phyloP scores from a whole-genome alignment of 2,329 filamentous ascomycete genomes.

The Fusarium pininemorale region DNA sequence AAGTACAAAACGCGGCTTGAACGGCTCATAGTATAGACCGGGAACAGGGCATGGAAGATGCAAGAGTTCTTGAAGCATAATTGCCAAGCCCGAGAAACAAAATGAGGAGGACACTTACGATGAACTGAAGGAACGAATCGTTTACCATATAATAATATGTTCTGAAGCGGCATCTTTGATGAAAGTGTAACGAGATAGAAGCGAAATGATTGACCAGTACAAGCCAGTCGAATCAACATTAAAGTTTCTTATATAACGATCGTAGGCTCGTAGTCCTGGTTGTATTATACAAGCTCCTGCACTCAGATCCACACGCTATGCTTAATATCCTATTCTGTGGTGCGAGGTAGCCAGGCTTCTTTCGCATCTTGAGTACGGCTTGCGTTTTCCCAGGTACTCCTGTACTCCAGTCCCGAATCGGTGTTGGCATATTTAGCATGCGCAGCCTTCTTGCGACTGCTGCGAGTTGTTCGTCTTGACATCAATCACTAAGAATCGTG shows the following conservation, averaged over 20 bases:
- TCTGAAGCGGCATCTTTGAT: constrained; percentile 5
- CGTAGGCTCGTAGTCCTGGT: constrained; percentile 46
- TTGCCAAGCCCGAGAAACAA: background rate
- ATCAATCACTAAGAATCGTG: constrained; percentile 77
- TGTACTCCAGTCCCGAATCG: constrained; percentile 38
- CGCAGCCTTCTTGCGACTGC: constrained; percentile 76
- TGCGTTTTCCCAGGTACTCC: constrained; percentile 38
- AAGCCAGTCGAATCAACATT: constrained; percentile 35
- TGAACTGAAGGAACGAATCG: background rate
- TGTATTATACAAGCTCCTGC: constrained; percentile 50
- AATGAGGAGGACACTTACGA: background rate
- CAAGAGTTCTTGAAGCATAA: background rate
- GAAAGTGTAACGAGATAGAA: constrained; percentile 12
- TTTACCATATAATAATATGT: background rate
- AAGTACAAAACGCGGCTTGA: constrained; percentile 45
- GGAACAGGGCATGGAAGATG: background rate
- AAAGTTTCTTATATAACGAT: constrained; percentile 47
- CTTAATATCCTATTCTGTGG: constrained; percentile 44
- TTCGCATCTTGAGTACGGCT: constrained; percentile 30
- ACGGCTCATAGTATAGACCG: background rate
- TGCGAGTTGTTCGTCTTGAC: constrained; percentile 83
- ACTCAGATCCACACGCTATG: constrained; percentile 46
- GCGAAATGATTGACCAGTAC: constrained; percentile 24
- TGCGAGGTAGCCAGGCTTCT: constrained; percentile 29
- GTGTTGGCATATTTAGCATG: constrained; percentile 46